These are phyloP conservation scores for Plectosphaerella cucumerina DNA, from an alignment of 2,329 filamentous ascomycete species.

Conservation along the genomic window DNA sequence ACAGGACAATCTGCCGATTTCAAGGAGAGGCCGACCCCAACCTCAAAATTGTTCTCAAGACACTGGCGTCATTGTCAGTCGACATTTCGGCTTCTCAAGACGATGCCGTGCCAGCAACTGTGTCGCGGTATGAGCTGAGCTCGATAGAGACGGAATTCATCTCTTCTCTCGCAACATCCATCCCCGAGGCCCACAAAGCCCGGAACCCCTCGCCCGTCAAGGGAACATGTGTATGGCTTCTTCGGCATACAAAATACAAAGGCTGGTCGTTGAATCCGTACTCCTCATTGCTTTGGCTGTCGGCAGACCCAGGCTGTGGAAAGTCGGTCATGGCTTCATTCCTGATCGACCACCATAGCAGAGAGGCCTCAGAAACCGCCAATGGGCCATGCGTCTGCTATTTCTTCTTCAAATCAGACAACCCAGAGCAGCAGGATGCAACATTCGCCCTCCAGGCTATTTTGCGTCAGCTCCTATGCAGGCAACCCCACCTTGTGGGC, in stretches of 20 bases:
- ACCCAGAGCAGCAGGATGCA: slow-evolving; percentile 8
- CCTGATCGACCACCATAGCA: slow-evolving; percentile 9
- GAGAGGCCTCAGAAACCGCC: slow-evolving; percentile 2
- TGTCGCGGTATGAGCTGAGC: slow-evolving; percentile 1
- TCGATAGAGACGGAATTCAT: slow-evolving; percentile 3
- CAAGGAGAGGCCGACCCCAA: neutral
- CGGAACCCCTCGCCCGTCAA: slow-evolving; percentile 9
- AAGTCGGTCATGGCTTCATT: slow-evolving; percentile 11
- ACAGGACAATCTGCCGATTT: slow-evolving; percentile 12
- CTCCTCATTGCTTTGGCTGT: slow-evolving; percentile 10
- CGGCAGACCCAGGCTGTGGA: slow-evolving; percentile 12
- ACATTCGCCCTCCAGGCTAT: slow-evolving; percentile 2
- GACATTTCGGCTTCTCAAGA: too few relatives aligned
- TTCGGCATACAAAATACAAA: slow-evolving; percentile 6
- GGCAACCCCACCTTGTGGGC: neutral
- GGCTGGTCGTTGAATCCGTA: slow-evolving; percentile 1
- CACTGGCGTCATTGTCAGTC: too few relatives aligned
- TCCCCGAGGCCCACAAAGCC: slow-evolving; percentile 7
- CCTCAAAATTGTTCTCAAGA: neutral
- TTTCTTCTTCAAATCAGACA: slow-evolving; percentile 14
- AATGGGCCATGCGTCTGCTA: slow-evolving; percentile 9
- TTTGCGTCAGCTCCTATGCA: slow-evolving; percentile 11
- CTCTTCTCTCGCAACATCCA: slow-evolving; percentile 2
- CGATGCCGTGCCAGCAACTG: too few relatives aligned
- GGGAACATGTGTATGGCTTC: slow-evolving; percentile 12